Conservation (phyloP, 1,139 yeast species). For the Lodderomyces pseudojiufengensis region DNA sequence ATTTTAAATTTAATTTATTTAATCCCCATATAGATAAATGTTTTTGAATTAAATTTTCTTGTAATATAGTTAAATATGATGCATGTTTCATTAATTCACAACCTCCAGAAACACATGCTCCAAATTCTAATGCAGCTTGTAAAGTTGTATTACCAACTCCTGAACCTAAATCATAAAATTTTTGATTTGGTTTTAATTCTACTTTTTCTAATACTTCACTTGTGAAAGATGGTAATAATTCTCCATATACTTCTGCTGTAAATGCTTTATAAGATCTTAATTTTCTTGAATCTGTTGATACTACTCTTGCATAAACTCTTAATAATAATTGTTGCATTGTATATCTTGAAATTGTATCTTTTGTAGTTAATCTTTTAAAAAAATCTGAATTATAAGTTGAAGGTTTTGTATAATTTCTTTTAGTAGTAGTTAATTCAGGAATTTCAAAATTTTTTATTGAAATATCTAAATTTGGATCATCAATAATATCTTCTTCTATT, state of each 20-base stretch:
- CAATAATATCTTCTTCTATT: constrained; percentile 1
- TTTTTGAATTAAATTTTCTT: constrained; percentile 52
- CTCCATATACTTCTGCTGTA: constrained; percentile 91
- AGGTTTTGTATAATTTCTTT: constrained; percentile 15
- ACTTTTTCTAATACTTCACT: constrained; percentile 68
- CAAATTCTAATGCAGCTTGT: constrained; percentile 86
- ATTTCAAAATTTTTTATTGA: constrained; percentile 1
- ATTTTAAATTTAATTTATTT: constrained; percentile 49
- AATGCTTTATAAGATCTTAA: constrained; percentile 77
- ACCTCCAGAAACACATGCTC: constrained; percentile 75
- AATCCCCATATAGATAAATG: constrained; percentile 66
- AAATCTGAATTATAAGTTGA: constrained; percentile 23
- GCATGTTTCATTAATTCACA: constrained; percentile 89
- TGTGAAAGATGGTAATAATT: constrained; percentile 73
- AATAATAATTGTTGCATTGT: constrained; percentile 67
- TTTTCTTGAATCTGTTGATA: constrained; percentile 67
- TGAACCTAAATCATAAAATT: constrained; percentile 82
- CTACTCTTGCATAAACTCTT: constrained; percentile 71
- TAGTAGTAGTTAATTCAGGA: constrained; percentile 6
- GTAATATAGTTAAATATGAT: constrained; percentile 60
- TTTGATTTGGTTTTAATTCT: constrained; percentile 47
- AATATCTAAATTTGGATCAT: constrained; percentile 3
- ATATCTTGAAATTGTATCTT: constrained; percentile 47
- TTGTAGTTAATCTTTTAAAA: constrained; percentile 28
- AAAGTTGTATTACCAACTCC: constrained; percentile 92